These are phyloP conservation scores for Fusarium mangiferae DNA, from an alignment of 2,329 filamentous ascomycete species.

Conservation along the genomic window DNA sequence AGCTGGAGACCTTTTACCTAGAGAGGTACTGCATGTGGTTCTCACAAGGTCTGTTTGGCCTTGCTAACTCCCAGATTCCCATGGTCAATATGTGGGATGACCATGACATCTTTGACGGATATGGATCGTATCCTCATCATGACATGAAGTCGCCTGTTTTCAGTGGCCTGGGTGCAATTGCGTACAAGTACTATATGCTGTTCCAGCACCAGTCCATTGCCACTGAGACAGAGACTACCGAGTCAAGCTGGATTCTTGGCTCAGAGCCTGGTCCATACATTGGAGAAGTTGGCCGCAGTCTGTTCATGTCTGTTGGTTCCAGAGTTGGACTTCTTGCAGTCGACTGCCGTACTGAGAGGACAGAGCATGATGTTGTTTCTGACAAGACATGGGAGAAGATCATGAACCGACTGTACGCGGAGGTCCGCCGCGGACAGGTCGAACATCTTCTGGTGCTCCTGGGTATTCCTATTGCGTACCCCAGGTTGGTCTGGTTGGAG, in stretches of 20 bases:
- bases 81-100: conserved; percentile 99
- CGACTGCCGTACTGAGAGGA: conserved; percentile 92
- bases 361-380: conserved; percentile 80
- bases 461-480: conserved; percentile 85
- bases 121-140: conserved; percentile 89
- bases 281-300: conserved; percentile 81
- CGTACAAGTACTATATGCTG: conserved; percentile 98
- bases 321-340: conserved; percentile 85
- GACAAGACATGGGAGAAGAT: conserved; percentile 86
- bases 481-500: conserved; percentile 76
- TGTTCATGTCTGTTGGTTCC: conserved; percentile 85
- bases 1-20: conserved; percentile 89
- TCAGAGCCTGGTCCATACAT: conserved; percentile 88
- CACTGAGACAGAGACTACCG: conserved; percentile 81
- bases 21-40: conserved; percentile 95
- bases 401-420: conserved; percentile 84
- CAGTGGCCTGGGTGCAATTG: conserved; percentile 86
- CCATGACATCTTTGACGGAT: conserved; percentile 92
- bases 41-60: conserved; percentile 91
- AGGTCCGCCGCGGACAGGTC: conserved; percentile 84
- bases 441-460: conserved; percentile 91
- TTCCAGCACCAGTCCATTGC: conserved; percentile 95
- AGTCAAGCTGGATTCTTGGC: conserved; percentile 93
- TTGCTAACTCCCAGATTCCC: conserved; percentile 93
- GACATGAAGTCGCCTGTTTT: conserved; percentile 95